Evolutionary conservation across 257 asterid species (phyloP).

Genomic region (Lycium barbarum): DNA sequence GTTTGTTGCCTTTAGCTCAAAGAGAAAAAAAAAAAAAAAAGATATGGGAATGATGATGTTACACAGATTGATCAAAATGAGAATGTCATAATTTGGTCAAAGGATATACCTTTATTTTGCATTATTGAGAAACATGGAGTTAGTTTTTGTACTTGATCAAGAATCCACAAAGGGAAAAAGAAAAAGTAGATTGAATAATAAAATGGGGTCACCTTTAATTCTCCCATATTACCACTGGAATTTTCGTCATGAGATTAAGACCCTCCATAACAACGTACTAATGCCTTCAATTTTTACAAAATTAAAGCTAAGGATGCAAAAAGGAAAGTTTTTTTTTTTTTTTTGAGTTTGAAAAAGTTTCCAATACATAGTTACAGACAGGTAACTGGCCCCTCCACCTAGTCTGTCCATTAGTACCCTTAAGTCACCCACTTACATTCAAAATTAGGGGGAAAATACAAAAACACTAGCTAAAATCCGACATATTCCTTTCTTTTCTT

Average conservation of each 20-base stretch:
- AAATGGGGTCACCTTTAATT: conserved; percentile 33
- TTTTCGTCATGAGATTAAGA: conserved; percentile 23
- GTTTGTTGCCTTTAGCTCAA: conserved; percentile 41
- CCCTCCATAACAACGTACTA: conserved; percentile 1
- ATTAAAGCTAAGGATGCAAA: conserved; percentile 33
- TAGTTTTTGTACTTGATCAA: conserved; percentile 38
- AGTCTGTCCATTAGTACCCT: conserved; percentile 35
- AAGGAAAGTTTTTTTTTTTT: conserved; percentile 14
- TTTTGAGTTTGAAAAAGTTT: conserved; percentile 32
- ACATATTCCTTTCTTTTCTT: conserved; percentile 22
- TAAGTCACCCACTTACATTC: conserved; percentile 33
- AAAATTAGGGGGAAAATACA: conserved; percentile 14
- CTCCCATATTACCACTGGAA: conserved; percentile 30
- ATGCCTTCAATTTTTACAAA: conserved; percentile 22
- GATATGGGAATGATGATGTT: conserved; percentile 35
- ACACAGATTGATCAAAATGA: conserved; percentile 14
- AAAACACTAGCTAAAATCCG: conserved; percentile 20
- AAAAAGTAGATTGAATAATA: conserved; percentile 35
- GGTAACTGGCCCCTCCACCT: conserved; percentile 30
- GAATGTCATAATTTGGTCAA: conserved; percentile 43
- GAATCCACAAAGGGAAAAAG: neutral
- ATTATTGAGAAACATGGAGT: conserved; percentile 45
- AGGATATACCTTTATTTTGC: conserved; percentile 37
- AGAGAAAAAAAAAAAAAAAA: conserved; percentile 27
- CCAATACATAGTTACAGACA: conserved; percentile 34